Conservation (phyloP, 805 yeast genomes). For the Lachancea cidri region DNA sequence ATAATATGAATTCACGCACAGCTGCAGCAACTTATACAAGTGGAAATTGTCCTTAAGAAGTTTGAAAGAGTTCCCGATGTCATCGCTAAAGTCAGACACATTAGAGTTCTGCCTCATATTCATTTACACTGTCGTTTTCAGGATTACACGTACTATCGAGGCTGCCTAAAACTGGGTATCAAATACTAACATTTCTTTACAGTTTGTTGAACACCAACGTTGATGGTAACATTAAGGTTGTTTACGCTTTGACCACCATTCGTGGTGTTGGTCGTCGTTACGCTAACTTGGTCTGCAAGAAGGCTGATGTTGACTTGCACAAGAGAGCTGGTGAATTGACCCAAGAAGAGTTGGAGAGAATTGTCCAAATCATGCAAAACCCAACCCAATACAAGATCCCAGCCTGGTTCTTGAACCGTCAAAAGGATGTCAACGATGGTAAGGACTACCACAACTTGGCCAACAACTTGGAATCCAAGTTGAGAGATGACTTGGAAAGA, state of each 20-base stretch:
- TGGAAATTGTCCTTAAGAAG: too few species aligned
- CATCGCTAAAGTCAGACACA: too few species aligned
- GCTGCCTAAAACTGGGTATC: too few species aligned
- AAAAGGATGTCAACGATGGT: constrained; percentile 97
- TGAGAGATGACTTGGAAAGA: constrained; percentile 99
- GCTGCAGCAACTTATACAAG: too few species aligned
- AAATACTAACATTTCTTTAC: constrained; percentile 37
- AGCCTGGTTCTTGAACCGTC: constrained; percentile 99
- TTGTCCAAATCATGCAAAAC: constrained; percentile 99
- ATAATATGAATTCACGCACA: too few species aligned
- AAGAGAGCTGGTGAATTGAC: constrained; percentile 99
- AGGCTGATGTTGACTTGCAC: constrained; percentile 97
- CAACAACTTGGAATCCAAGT: constrained; percentile 97
- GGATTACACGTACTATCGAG: too few species aligned
- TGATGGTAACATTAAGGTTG: constrained; percentile 99
- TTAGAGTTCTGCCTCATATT: too few species aligned
- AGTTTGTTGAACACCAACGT: constrained; percentile 99
- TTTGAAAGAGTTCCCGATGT: too few species aligned
- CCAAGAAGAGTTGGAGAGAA: constrained; percentile 99
- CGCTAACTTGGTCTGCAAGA: constrained; percentile 99
- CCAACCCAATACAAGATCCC: constrained; percentile 99
- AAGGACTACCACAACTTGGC: constrained; percentile 99
- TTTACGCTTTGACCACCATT: constrained; percentile 99
- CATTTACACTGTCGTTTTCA: too few species aligned
- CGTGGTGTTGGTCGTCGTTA: constrained; percentile 99